Evolutionary conservation across 2,329 filamentous ascomycete species (phyloP).

Genomic region (Aspergillus ruber): DNA sequence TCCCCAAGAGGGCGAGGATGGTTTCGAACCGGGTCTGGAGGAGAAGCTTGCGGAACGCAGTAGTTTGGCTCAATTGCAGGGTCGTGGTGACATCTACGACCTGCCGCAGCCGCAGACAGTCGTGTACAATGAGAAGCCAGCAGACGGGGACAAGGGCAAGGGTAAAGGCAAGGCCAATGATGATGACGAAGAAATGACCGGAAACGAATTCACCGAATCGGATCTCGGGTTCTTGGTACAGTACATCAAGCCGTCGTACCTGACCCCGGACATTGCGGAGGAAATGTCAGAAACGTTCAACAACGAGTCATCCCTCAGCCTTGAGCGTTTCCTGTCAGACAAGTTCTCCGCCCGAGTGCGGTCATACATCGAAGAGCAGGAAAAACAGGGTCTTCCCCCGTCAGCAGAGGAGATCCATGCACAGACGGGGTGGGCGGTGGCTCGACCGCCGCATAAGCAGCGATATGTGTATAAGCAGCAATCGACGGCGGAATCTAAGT

Average conservation of each 20-base stretch:
- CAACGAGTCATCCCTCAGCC: constrained; percentile 74
- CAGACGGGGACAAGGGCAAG: constrained; percentile 31
- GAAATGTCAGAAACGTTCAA: constrained; percentile 73
- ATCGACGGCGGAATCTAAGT: constrained; percentile 23
- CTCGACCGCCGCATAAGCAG: constrained; percentile 89
- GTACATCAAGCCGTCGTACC: constrained; percentile 82
- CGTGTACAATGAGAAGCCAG: constrained; percentile 35
- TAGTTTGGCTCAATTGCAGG: constrained; percentile 85
- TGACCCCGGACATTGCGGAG: constrained; percentile 85
- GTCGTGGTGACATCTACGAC: constrained; percentile 85
- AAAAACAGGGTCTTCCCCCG: constrained; percentile 42
- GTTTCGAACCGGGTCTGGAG: constrained; percentile 80
- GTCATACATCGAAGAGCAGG: constrained; percentile 62
- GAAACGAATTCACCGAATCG: constrained; percentile 59
- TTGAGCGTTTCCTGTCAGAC: constrained; percentile 69
- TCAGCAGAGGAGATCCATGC: constrained; percentile 53
- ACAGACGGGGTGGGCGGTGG: constrained; percentile 62
- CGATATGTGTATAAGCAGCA: constrained; percentile 75
- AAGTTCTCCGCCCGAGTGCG: constrained; percentile 70
- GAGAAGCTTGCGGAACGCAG: constrained; percentile 84
- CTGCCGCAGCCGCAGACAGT: constrained; percentile 61
- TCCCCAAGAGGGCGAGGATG: constrained; percentile 87
- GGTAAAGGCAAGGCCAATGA: constrained; percentile 44
- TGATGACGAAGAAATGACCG: constrained; percentile 47
- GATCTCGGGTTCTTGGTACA: constrained; percentile 87